Base-by-base conservation (phyloP, 768 basidiomycete genomes). In the Galerina sulciceps region DNA sequence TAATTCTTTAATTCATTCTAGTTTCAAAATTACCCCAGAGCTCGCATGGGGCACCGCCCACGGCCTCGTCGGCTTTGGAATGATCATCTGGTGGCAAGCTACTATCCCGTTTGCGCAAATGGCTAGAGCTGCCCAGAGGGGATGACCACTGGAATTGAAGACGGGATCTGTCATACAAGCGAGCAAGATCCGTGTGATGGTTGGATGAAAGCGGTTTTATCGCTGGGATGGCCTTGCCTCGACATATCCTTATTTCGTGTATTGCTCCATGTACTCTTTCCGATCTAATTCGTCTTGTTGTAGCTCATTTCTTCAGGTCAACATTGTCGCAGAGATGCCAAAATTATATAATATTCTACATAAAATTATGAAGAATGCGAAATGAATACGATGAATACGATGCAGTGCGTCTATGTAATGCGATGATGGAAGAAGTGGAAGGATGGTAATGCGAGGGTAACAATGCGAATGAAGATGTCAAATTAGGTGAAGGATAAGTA, bases 61-160 rank as follows among this genome's bases (percentile, higher is more conserved):
- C 62, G 92, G 92, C 15, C 15, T 90, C 45, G 57, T 93, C 35
- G 88, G 91, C 10, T 71, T 93, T 6, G 82, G 80, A 52, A 88
- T 93, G 80, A 83, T 89, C 8, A 69, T 82, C 3, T 94, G 92
- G 92, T 94, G 92, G 92, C 92, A 94, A 73, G 76, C 70, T 15
- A 93, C 91, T 2, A 74, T 92, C 48, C 81, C 77, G 35, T 73
- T 84, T 38, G 76, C 82, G 23, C 73, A 72, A 20, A 71, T 80
- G 65, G 71, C 78, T 34, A 74, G 78, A 20, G 70, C 62, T 38
- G 62, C 65, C 17, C 65, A 68, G 44, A 40, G 44, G 23, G 56
- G 55, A 20, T 46, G 45, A 40, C n/a, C 10, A 38, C 5, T 14
- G 11, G 45, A 34, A 15, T 5, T 6, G 37, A 59, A 41, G 38